Base-by-base conservation (phyloP, 2,329 filamentous ascomycete genomes). In the Elsinoe batatas region DNA sequence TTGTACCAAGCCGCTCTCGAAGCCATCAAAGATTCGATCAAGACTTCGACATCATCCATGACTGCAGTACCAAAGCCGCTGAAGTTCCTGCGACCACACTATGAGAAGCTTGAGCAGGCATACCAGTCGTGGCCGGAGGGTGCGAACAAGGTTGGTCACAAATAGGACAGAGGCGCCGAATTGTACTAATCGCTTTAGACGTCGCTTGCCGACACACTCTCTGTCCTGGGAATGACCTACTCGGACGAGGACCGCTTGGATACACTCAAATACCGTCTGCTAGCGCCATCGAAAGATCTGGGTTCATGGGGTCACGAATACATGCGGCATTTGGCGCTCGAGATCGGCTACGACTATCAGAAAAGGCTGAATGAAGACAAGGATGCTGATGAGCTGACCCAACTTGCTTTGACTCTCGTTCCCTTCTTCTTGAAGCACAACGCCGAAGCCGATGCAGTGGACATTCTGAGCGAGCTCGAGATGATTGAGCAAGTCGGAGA, bases 291-390 rank as follows among this genome's bases (percentile, higher is more conserved):
- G 37, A 84, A 90, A 69, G 93, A 98, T 71, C 89, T 98, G 66
- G 87, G 85, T 57, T 95, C 91, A 5, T 98, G 93, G 93, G 93
- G 93, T 58, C 94, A 98, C 70, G 93, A 98, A 78, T 98, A 98
- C 71, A 90, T 94, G 67, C 82, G 94, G 60, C 94, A 98, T 74
- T 78, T 98, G 61, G 91, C 93, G 22, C 77, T 98, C 58, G 91
- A 98, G 74, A 93, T 98, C 62, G 93, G 93, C 56, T 86, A 95
- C 72, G 91, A 97, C 61, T 95, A 94, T 68, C 87, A 83, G 68
- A 91, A 90, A 72, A 83, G 91, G 63, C 75, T 95, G 71, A 85
- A 88, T 51, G 85, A 88, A 32, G 93, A 97, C 59, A 86, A 93
- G 69, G 79, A 87, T 22, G 85, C 85, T 18, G 80, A 88, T 64